Percentiles rank a stretch among this genome's conserved stretches.
Evolutionary conservation across 352 stramenopile species (phyloP).

Genomic region (Plasmopara muralis): DNA sequence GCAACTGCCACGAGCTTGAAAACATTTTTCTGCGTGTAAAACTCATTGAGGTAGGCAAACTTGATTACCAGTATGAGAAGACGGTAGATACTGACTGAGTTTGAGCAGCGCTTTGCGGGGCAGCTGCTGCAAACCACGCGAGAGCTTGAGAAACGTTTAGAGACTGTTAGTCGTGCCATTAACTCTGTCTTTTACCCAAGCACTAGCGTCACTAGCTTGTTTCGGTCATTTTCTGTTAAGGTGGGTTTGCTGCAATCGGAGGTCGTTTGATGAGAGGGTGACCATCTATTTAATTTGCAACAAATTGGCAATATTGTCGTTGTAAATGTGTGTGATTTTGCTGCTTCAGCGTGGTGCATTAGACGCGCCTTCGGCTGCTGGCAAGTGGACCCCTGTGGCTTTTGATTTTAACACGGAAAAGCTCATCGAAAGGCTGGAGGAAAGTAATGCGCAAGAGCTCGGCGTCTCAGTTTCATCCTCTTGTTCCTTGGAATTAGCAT

Average conservation of each 20-base stretch:
- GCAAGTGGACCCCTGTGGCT: conserved; percentile 57
- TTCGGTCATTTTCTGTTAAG: conserved; percentile 63
- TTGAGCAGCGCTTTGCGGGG: conserved; percentile 44
- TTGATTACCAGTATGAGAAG: not conserved
- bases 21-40: conserved; percentile 73
- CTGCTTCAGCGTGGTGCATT: conserved; percentile 27
- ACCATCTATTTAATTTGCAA: too few species aligned
- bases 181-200: conserved; percentile 54
- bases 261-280: too few species aligned
- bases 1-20: conserved; percentile 68
- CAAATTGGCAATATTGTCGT: too few species aligned
- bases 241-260: conserved; percentile 12
- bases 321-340: not conserved
- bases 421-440: conserved; percentile 46
- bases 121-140: conserved; percentile 48
- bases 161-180: conserved; percentile 43
- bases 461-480: conserved; percentile 50
- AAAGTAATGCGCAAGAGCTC: conserved; percentile 44
- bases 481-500: too few species aligned
- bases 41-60: conserved; percentile 52
- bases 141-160: conserved; percentile 59
- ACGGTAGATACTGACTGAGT: conserved; percentile 1
- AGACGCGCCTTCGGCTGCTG: conserved; percentile 14
- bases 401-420: conserved; percentile 51
- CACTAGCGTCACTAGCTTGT: conserved; percentile 50